Conservation (phyloP, 139 green algal species). For the Haematococcus sp. region DNA sequence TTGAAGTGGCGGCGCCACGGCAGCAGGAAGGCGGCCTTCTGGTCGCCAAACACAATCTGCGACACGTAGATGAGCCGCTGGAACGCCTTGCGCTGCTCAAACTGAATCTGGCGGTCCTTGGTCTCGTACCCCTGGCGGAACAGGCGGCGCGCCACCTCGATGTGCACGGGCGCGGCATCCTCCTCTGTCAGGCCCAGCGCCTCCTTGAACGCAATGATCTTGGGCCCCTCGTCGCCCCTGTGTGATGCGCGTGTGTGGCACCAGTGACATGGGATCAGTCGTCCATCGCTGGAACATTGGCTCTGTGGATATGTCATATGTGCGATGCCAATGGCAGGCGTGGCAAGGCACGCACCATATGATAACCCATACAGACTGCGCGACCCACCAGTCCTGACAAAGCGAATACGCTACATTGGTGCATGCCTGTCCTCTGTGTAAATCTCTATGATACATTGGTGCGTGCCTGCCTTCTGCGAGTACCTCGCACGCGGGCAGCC, state of each 20-base stretch:
- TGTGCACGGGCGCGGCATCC: slow-evolving; percentile 89
- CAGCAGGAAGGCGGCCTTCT: slow-evolving; percentile 87
- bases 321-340: too few relatives aligned
- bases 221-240: slow-evolving; percentile 64
- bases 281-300: too few relatives aligned
- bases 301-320: too few relatives aligned
- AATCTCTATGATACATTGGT: too few relatives aligned
- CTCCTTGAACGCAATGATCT: slow-evolving; percentile 77
- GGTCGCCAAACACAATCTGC: slow-evolving; percentile 79
- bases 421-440: too few relatives aligned
- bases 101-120: slow-evolving; percentile 49
- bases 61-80: slow-evolving; percentile 97
- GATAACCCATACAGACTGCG: too few relatives aligned
- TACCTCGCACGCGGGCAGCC: too few relatives aligned
- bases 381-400: too few relatives aligned
- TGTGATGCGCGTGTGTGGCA: too few relatives aligned
- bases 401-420: too few relatives aligned
- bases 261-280: neutral
- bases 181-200: slow-evolving; percentile 85
- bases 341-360: too few relatives aligned
- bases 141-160: slow-evolving; percentile 85
- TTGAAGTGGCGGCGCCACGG: slow-evolving; percentile 92
- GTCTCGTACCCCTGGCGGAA: slow-evolving; percentile 52
- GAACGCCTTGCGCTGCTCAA: slow-evolving; percentile 82
- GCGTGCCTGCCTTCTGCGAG: too few relatives aligned